Conservation (phyloP, 805 yeast genomes). For the Metschnikowia matae region DNA sequence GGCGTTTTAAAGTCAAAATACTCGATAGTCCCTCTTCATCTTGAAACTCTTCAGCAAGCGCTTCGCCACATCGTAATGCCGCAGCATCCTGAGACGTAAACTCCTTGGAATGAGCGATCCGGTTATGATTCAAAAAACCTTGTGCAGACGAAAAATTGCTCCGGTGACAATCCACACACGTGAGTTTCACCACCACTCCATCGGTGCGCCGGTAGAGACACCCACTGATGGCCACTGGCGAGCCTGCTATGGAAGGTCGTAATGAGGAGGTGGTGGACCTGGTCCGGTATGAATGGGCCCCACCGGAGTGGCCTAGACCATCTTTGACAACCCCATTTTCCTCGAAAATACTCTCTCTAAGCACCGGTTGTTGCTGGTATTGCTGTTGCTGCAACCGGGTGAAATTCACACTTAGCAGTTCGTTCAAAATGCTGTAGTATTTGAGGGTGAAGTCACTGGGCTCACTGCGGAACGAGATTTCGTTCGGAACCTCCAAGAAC, state of each 20-base stretch:
- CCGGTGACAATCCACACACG: constrained; percentile 64
- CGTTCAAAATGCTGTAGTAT: constrained; percentile 36
- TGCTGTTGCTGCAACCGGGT: constrained; percentile 22
- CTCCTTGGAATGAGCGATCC: constrained; percentile 69
- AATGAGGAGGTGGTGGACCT: constrained; percentile 50
- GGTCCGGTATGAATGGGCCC: constrained; percentile 39
- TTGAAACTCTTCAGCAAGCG: constrained; percentile 52
- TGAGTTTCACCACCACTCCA: constrained; percentile 63
- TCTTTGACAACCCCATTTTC: not conserved
- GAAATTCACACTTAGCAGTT: constrained; percentile 31
- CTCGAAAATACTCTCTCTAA: constrained; percentile 12
- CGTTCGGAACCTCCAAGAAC: constrained; percentile 39
- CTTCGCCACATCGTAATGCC: constrained; percentile 61
- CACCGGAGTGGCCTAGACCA: not conserved
- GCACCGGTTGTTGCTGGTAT: constrained; percentile 13
- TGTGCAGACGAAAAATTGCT: constrained; percentile 75
- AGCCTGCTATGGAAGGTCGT: constrained; percentile 40
- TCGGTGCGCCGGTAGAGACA: constrained; percentile 66
- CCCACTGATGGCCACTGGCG: constrained; percentile 26
- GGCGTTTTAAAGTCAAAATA: constrained; percentile 31
- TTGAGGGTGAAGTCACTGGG: constrained; percentile 43
- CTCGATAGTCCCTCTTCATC: constrained; percentile 47
- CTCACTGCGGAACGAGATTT: constrained; percentile 37
- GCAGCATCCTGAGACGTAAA: constrained; percentile 72
- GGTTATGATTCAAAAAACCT: constrained; percentile 73